These are phyloP conservation scores for Bauhinia variegata DNA, from an alignment of 306 rosid species.

Conservation along the genomic window DNA sequence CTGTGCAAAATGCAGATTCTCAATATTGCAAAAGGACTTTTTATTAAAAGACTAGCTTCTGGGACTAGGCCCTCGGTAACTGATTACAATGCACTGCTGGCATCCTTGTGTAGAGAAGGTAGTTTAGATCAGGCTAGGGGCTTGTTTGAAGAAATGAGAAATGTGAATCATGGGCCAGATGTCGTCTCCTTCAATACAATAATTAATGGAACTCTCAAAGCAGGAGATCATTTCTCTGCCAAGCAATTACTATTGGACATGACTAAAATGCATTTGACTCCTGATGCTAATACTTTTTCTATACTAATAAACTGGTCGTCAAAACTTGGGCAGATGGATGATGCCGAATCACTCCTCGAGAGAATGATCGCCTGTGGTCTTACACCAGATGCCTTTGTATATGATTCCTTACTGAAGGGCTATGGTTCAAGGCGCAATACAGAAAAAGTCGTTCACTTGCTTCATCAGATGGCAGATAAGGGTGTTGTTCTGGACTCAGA, in stretches of 20 bases:
- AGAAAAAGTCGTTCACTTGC: conserved; percentile 55
- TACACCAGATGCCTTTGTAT: conserved; percentile 57
- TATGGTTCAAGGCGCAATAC: conserved; percentile 56
- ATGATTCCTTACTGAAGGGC: conserved; percentile 74
- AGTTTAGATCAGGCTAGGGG: conserved; percentile 75
- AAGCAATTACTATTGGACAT: conserved; percentile 59
- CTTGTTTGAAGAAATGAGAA: conserved; percentile 67
- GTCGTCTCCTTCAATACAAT: conserved; percentile 65
- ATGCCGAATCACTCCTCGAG: conserved; percentile 61
- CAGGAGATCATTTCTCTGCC: conserved; percentile 65
- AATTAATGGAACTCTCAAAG: conserved; percentile 66
- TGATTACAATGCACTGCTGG: conserved; percentile 66
- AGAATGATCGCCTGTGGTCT: conserved; percentile 65
- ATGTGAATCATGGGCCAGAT: conserved; percentile 51
- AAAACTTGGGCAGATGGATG: conserved; percentile 65
- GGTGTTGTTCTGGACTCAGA: conserved; percentile 63
- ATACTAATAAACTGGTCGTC: conserved; percentile 59
- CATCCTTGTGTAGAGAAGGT: conserved; percentile 68
- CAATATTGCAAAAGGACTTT: conserved; percentile 73
- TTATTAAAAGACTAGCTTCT: conserved; percentile 54
- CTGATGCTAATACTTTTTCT: conserved; percentile 65
- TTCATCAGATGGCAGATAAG: conserved; percentile 69
- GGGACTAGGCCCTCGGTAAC: conserved; percentile 56
- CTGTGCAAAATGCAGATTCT: conserved; percentile 75
- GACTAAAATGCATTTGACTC: conserved; percentile 57